These are phyloP conservation scores for Leccinum ponderosum DNA, from an alignment of 1,284 basidiomycete species.

Conservation along the genomic window DNA sequence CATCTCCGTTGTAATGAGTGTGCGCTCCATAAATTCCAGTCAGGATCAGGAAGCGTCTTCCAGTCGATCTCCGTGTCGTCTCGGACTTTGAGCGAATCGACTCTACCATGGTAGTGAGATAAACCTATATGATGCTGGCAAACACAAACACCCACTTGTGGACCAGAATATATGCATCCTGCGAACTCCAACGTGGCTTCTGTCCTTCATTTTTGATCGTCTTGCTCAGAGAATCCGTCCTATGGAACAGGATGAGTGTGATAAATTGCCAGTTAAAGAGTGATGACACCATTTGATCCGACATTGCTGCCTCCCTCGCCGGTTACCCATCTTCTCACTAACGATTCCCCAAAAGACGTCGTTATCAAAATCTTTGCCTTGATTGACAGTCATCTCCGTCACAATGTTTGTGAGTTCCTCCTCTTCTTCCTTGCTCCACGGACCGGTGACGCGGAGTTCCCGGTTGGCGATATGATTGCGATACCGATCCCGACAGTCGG, in stretches of 20 bases:
- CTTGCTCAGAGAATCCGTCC: conserved; percentile 74
- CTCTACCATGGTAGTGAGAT: conserved; percentile 39
- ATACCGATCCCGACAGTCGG: conserved; percentile 83
- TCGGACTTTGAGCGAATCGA: conserved; percentile 68
- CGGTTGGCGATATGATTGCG: conserved; percentile 72
- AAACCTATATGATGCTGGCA: background rate
- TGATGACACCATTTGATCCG: conserved; percentile 73
- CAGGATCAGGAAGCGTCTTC: conserved; percentile 68
- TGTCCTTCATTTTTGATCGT: conserved; percentile 68
- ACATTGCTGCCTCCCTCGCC: conserved; percentile 76
- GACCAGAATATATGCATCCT: conserved; percentile 76
- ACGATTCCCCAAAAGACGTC: conserved; percentile 83
- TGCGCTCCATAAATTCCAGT: conserved; percentile 84
- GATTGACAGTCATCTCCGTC: conserved; percentile 64
- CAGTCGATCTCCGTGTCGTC: conserved; percentile 86
- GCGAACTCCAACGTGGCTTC: conserved; percentile 69
- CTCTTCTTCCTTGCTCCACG: conserved; percentile 77
- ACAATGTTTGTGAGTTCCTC: conserved; percentile 70
- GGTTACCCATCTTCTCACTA: conserved; percentile 72
- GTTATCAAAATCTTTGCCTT: conserved; percentile 68
- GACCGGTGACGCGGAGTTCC: conserved; percentile 54
- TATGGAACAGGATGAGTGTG: conserved; percentile 29
- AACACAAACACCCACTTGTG: conserved; percentile 59
- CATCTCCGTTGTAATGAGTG: conserved; percentile 75
- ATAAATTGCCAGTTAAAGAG: background rate